Evolutionary conservation across 1,139 yeast genomes (phyloP).

Genomic region (Candida mesenterica): DNA sequence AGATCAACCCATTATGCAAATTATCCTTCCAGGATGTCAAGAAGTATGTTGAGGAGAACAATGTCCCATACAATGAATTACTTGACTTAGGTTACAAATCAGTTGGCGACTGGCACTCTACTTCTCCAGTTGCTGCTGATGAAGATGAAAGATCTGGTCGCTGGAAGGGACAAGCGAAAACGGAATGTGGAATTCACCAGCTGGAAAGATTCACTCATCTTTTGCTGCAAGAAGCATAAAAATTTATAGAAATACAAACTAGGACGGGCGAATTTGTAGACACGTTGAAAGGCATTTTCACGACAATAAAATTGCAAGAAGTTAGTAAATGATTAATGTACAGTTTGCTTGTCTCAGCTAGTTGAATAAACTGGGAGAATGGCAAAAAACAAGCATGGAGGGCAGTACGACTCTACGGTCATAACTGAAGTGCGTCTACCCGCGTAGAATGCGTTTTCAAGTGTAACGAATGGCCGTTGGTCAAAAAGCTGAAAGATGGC

Average conservation of each 20-base stretch:
- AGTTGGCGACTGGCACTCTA: constrained; percentile 95
- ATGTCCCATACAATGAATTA: constrained; percentile 83
- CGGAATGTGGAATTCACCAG: constrained; percentile 95
- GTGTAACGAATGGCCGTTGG: too few relatives aligned
- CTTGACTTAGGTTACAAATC: constrained; percentile 87
- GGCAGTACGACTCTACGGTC: too few relatives aligned
- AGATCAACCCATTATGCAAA: constrained; percentile 84
- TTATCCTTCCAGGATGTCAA: constrained; percentile 80
- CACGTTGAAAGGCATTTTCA: neutral
- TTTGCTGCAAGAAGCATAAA: constrained; percentile 20
- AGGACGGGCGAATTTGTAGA: neutral
- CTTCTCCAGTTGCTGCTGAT: constrained; percentile 83
- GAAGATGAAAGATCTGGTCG: constrained; percentile 96
- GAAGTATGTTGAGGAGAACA: constrained; percentile 60
- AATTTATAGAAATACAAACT: neutral
- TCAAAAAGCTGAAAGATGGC: too few relatives aligned
- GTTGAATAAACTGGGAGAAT: too few relatives aligned
- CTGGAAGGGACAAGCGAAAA: constrained; percentile 91
- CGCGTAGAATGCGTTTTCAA: too few relatives aligned
- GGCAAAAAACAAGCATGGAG: too few relatives aligned
- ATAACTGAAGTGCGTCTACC: too few relatives aligned
- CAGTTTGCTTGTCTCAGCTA: too few relatives aligned
- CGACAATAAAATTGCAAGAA: neutral
- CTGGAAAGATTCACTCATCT: constrained; percentile 69
- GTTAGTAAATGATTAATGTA: neutral